Percentiles rank a stretch among this genome's conserved stretches.
Conservation (phyloP, 1,284 basidiomycete genomes). For the Ceratobasidium sp. region DNA sequence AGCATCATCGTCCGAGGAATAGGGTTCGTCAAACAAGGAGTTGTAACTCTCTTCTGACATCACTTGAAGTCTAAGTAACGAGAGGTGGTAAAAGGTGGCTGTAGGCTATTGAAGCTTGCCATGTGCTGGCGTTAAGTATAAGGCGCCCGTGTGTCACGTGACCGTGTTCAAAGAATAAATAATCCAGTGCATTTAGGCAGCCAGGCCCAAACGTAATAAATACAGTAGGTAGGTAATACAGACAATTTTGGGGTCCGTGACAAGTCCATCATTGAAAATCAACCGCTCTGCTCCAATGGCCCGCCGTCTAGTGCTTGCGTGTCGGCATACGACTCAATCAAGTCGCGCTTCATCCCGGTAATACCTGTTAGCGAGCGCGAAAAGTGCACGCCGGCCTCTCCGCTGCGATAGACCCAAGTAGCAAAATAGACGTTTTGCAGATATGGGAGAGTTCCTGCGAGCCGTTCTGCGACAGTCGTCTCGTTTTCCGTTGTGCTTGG, state of each 20-base stretch:
- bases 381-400: constrained; percentile 25
- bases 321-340: constrained; percentile 15
- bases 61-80: neutral
- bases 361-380: constrained; percentile 4
- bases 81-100: neutral
- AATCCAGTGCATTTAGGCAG: constrained; percentile 14
- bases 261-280: neutral
- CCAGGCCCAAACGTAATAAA: constrained; percentile 16
- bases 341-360: constrained; percentile 8
- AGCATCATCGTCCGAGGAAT: constrained; percentile 41
- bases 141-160: neutral
- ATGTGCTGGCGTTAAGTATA: too few species aligned
- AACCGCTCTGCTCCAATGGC: neutral
- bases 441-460: neutral
- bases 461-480: constrained; percentile 5
- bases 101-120: neutral
- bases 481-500: constrained; percentile 25
- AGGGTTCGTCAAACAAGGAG: constrained; percentile 47
- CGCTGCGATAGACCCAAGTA: constrained; percentile 38
- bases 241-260: constrained; percentile 1
- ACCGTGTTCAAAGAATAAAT: constrained; percentile 8
- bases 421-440: constrained; percentile 20
- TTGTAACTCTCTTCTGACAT: constrained; percentile 43
- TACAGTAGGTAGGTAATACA: constrained; percentile 1
- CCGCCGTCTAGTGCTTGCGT: constrained; percentile 33